Evolutionary conservation across 768 basidiomycete genomes (phyloP).

Genomic region (Tephrocybe sp.): DNA sequence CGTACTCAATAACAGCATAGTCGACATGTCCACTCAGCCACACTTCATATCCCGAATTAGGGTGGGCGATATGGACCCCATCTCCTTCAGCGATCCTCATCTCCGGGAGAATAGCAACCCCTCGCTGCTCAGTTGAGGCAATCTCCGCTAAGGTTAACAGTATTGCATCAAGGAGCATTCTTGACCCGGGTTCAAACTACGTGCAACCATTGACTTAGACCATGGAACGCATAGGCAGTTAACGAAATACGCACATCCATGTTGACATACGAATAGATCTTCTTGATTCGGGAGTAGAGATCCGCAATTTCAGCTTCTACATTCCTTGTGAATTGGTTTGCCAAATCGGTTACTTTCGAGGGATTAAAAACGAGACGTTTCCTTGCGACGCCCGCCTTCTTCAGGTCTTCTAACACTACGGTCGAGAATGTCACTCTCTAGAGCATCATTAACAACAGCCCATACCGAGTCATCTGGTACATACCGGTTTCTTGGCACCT

Average conservation of each 20-base stretch:
- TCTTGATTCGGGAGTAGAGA: slow-evolving; percentile 22
- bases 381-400: slow-evolving; percentile 23
- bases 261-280: no score
- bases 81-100: slow-evolving; percentile 23
- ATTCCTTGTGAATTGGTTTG: slow-evolving; percentile 13
- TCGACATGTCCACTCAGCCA: slow-evolving; percentile 26
- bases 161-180: slow-evolving; percentile 30
- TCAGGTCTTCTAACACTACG: slow-evolving; percentile 23
- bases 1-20: slow-evolving; percentile 25
- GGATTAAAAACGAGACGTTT: slow-evolving; percentile 21
- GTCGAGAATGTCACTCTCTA: slow-evolving; percentile 27
- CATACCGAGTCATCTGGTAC: slow-evolving; percentile 15
- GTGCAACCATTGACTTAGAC: slow-evolving; percentile 15
- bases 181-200: slow-evolving; percentile 25
- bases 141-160: slow-evolving; percentile 25
- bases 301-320: slow-evolving; percentile 20
- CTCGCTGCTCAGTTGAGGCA: slow-evolving; percentile 14
- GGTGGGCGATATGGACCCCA: slow-evolving; percentile 21
- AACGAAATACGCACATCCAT: slow-evolving; percentile 25
- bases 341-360: slow-evolving; percentile 17
- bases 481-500: slow-evolving; percentile 25
- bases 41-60: slow-evolving; percentile 22
- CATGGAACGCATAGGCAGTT: slow-evolving; percentile 13
- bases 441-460: slow-evolving; percentile 14
- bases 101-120: slow-evolving; percentile 26